These are phyloP conservation scores for Letharia lupina DNA, from an alignment of 495 filamentous ascomycete species.

Conservation along the genomic window DNA sequence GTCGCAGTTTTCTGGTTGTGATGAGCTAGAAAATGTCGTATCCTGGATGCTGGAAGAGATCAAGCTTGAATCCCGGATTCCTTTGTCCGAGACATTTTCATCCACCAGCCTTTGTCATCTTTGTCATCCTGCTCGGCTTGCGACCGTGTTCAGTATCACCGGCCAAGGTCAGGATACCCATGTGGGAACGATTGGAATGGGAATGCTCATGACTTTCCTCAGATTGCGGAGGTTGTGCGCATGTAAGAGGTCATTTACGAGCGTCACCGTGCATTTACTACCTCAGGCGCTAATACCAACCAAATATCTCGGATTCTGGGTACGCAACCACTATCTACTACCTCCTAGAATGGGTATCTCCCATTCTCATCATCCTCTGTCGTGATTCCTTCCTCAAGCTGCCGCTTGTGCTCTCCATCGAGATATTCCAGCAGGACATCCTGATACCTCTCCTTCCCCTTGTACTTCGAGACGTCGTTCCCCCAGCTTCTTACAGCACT, in stretches of 20 bases:
- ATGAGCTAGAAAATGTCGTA: not conserved
- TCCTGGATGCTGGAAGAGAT: not conserved
- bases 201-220: not conserved
- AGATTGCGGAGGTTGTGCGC: not conserved
- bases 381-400: constrained; percentile 57
- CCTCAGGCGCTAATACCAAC: too few species aligned
- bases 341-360: constrained; percentile 40
- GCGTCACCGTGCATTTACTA: not conserved
- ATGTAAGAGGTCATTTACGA: not conserved
- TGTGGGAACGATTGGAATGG: not conserved
- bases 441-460: constrained; percentile 71
- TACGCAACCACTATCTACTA: not conserved
- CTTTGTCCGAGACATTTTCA: not conserved
- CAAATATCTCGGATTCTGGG: not conserved
- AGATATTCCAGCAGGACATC: constrained; percentile 77
- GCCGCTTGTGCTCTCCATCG: constrained; percentile 69
- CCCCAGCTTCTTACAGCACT: constrained; percentile 77
- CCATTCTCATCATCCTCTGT: constrained; percentile 44
- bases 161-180: constrained; percentile 52
- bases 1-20: not conserved
- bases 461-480: constrained; percentile 74
- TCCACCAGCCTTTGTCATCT: not conserved
- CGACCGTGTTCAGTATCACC: not conserved
- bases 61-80: not conserved
- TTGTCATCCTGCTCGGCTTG: constrained; percentile 5